These are phyloP conservation scores for Mycena haematopus DNA, from an alignment of 768 basidiomycete genomes.

Conservation along the genomic window DNA sequence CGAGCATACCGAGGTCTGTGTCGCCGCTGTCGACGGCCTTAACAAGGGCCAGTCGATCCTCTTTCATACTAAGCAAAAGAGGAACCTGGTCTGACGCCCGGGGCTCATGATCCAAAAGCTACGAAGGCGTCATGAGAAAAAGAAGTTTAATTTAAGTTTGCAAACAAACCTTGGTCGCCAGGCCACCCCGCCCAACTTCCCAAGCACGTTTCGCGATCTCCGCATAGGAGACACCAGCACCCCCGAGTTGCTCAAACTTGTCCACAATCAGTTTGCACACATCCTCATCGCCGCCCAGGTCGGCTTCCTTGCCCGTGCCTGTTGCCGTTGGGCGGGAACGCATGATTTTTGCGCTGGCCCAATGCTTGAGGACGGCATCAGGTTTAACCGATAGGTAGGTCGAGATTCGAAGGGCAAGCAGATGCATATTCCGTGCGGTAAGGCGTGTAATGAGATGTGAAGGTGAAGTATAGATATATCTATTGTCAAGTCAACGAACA, in stretches of 20 bases:
- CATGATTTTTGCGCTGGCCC: constrained; percentile 93
- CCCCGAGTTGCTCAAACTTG: constrained; percentile 86
- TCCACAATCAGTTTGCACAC: constrained; percentile 85
- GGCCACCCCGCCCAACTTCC: constrained; percentile 79
- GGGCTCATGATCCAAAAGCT: constrained; percentile 92
- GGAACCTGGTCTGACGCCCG: constrained; percentile 93
- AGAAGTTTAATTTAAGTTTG: neutral
- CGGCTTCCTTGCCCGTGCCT: constrained; percentile 58
- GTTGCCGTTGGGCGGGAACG: constrained; percentile 67
- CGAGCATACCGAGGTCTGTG: constrained; percentile 81
- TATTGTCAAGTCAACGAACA: constrained; percentile 38
- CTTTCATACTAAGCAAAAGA: constrained; percentile 91
- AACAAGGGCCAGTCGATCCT: constrained; percentile 83
- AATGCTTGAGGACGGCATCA: constrained; percentile 89
- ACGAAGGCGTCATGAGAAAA: constrained; percentile 4
- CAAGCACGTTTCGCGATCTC: constrained; percentile 95
- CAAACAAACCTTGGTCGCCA: constrained; percentile 79
- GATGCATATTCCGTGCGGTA: constrained; percentile 86
- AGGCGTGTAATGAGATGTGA: constrained; percentile 82
- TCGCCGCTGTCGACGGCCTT: constrained; percentile 97
- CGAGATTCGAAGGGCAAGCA: constrained; percentile 91
- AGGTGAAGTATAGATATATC: constrained; percentile 84
- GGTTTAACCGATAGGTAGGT: constrained; percentile 83
- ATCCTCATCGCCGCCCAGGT: constrained; percentile 73
- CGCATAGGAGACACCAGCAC: constrained; percentile 85